Conservation (phyloP, 2,329 filamentous ascomycete genomes). For the Sclerotiophoma versabilis region DNA sequence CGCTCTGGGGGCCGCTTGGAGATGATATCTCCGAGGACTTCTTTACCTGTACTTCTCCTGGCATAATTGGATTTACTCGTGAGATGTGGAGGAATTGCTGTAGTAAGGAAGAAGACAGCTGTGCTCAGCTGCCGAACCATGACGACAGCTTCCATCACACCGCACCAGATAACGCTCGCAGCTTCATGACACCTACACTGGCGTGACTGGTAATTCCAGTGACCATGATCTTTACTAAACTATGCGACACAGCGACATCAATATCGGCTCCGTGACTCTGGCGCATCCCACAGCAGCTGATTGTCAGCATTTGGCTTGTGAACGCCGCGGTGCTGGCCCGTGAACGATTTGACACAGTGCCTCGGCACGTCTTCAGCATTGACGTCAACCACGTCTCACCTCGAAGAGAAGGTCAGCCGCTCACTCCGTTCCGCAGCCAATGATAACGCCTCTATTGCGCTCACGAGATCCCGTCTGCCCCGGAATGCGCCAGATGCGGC, state of each 20-base stretch:
- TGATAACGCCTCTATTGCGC: constrained; percentile 29
- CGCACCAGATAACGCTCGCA: neutral
- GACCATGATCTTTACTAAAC: neutral
- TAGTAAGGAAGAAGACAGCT: neutral
- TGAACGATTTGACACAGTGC: constrained; percentile 17
- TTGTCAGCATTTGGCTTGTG: constrained; percentile 21
- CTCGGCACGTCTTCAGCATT: constrained; percentile 38
- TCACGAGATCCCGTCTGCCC: constrained; percentile 42
- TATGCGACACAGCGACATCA: neutral
- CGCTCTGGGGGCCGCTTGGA: constrained; percentile 55
- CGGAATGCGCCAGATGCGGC: constrained; percentile 35
- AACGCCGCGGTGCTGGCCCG: constrained; percentile 9
- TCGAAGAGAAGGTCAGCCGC: constrained; percentile 36
- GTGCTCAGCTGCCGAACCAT: constrained; percentile 1
- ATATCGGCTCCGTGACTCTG: neutral
- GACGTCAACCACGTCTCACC: constrained; percentile 37
- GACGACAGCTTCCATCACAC: constrained; percentile 4
- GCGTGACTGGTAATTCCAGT: neutral
- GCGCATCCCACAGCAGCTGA: constrained; percentile 3
- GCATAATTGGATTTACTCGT: constrained; percentile 16
- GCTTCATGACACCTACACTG: neutral
- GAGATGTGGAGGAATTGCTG: neutral
- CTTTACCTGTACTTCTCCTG: constrained; percentile 39
- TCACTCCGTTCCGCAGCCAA: constrained; percentile 30
- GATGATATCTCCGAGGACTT: constrained; percentile 39